A percentile compares a stretch with the other conserved stretches of the same genome.
Conservation (phyloP, 208 protist genomes). For the Endotrypanum monterogeii region DNA sequence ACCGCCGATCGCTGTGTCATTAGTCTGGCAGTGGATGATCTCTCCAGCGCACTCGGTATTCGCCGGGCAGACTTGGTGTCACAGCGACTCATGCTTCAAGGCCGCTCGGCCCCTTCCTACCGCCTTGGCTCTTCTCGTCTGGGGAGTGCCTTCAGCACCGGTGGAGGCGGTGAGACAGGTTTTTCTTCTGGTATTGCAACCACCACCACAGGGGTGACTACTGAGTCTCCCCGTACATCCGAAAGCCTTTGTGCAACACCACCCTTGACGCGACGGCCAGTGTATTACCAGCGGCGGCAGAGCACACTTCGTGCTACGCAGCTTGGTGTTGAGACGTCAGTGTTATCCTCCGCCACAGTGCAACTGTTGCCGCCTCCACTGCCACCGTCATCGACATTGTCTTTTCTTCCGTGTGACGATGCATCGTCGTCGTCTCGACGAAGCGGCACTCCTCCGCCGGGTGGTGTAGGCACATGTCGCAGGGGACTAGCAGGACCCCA, state of each 20-base stretch:
- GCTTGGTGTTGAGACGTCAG: constrained; percentile 1
- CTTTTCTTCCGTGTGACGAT: not conserved
- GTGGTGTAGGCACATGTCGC: constrained; percentile 3
- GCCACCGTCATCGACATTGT: not conserved
- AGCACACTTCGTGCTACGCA: constrained; percentile 25
- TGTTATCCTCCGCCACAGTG: not conserved
- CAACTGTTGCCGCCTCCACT: not conserved
- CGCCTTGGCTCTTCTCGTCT: constrained; percentile 10
- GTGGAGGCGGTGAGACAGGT: not conserved
- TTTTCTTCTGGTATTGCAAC: not conserved
- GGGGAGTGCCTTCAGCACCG: not conserved
- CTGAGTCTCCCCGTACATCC: too few species aligned
- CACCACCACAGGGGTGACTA: not conserved
- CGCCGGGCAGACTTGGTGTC: constrained; percentile 23
- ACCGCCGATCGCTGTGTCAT: constrained; percentile 21
- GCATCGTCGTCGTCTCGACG: not conserved
- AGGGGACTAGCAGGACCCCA: not conserved
- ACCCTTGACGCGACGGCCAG: not conserved
- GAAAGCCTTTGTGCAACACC: not conserved
- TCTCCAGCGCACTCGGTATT: constrained; percentile 28
- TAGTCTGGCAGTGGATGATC: constrained; percentile 22
- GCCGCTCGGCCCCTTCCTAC: constrained; percentile 17
- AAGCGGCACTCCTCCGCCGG: constrained; percentile 9
- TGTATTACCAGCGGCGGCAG: constrained; percentile 18
- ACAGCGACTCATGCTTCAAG: constrained; percentile 23